These are phyloP conservation scores for Cordyceps cicadae DNA, from an alignment of 2,329 filamentous ascomycete genomes.

Conservation along the genomic window DNA sequence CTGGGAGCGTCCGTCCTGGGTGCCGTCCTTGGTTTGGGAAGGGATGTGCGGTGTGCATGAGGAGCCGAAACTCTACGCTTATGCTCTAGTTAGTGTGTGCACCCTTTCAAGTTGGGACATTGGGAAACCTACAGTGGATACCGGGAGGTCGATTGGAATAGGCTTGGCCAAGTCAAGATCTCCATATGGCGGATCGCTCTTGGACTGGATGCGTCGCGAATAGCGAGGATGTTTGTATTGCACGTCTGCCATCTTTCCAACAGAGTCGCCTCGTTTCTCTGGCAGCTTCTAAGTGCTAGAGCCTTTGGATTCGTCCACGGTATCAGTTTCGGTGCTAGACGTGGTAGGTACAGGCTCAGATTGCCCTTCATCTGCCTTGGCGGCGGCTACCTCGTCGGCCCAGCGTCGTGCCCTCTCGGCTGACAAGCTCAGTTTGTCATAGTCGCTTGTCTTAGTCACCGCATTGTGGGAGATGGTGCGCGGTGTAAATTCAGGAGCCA, in stretches of 20 bases:
- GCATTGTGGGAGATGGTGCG: slow-evolving; percentile 16
- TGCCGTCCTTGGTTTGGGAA: neutral
- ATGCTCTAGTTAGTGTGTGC: neutral
- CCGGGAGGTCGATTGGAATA: neutral
- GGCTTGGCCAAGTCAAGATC: slow-evolving; percentile 15
- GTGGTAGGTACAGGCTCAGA: neutral
- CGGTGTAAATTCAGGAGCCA: slow-evolving; percentile 48
- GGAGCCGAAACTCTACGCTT: slow-evolving; percentile 9
- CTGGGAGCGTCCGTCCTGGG: neutral
- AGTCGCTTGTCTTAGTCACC: neutral
- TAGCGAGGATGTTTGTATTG: slow-evolving; percentile 29
- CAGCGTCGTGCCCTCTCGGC: slow-evolving; percentile 16
- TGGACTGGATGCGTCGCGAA: slow-evolving; percentile 38
- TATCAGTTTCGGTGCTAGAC: neutral
- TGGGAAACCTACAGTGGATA: slow-evolving; percentile 3
- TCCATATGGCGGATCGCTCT: slow-evolving; percentile 34
- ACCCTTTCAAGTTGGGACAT: too few species aligned
- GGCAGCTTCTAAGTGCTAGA: slow-evolving; percentile 17
- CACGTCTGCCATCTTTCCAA: slow-evolving; percentile 14
- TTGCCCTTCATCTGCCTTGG: slow-evolving; percentile 15
- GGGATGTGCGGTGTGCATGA: neutral
- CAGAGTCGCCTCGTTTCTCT: slow-evolving; percentile 15
- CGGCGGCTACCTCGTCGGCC: slow-evolving; percentile 24
- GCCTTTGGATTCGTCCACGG: slow-evolving; percentile 1
- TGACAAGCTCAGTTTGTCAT: slow-evolving; percentile 5